These are phyloP conservation scores for Lineolata rhizophorae DNA, from an alignment of 495 filamentous ascomycete species.

Conservation along the genomic window DNA sequence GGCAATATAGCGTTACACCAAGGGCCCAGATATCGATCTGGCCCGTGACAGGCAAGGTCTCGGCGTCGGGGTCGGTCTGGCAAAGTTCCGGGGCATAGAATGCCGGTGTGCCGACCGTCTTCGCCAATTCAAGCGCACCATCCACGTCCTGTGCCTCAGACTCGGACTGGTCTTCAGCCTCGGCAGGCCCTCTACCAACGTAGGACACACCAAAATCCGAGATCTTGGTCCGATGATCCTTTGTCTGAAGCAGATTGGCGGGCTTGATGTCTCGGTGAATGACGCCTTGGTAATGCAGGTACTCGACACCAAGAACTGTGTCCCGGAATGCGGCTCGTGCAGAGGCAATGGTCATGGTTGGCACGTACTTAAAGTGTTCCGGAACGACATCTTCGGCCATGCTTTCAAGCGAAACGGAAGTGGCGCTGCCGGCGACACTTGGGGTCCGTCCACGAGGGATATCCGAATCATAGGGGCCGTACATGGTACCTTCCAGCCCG, in stretches of 20 bases:
- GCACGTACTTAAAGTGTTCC: constrained; percentile 58
- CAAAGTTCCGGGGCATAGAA: constrained; percentile 98
- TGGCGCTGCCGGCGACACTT: constrained; percentile 37
- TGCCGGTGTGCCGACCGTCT: constrained; percentile 91
- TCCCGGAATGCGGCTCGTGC: constrained; percentile 80
- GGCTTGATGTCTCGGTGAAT: constrained; percentile 98
- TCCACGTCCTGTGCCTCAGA: constrained; percentile 67
- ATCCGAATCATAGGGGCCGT: constrained; percentile 44
- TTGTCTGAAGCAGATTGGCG: constrained; percentile 82
- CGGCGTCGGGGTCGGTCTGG: constrained; percentile 42
- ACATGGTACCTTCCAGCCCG: constrained; percentile 52
- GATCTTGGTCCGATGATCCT: constrained; percentile 77
- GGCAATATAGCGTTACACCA: constrained; percentile 85
- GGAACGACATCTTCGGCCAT: constrained; percentile 41
- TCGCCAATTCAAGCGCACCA: constrained; percentile 82
- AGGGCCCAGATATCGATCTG: constrained; percentile 95
- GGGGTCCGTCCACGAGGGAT: constrained; percentile 23
- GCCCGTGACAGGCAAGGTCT: constrained; percentile 32
- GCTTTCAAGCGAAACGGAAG: constrained; percentile 29
- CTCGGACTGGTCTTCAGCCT: constrained; percentile 51
- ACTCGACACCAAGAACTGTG: constrained; percentile 82
- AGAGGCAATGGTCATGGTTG: constrained; percentile 67
- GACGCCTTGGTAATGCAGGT: constrained; percentile 89
- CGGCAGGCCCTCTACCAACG: constrained; percentile 52
- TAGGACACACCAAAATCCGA: constrained; percentile 99